These are phyloP conservation scores for Oryza glumipatula DNA, from an alignment of 176 grass and related monocot species.

Conservation along the genomic window DNA sequence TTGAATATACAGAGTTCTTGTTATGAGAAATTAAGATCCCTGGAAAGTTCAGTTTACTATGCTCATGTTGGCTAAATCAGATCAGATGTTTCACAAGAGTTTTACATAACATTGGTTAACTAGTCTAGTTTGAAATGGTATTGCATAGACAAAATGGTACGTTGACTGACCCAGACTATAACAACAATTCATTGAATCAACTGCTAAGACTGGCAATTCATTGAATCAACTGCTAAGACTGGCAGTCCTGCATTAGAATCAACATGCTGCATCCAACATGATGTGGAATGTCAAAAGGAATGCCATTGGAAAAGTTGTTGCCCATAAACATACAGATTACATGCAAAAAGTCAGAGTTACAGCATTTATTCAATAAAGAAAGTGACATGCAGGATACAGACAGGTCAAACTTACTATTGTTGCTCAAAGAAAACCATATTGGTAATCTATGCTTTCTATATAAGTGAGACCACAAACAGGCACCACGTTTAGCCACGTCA, in stretches of 20 bases:
- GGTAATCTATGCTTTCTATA: neutral
- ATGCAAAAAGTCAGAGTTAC: neutral
- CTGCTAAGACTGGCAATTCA: neutral
- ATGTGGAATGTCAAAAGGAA: neutral
- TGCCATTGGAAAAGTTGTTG: neutral
- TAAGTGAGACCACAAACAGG: too few relatives aligned
- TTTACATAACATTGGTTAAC: neutral
- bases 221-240: neutral
- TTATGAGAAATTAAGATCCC: neutral
- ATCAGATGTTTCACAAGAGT: neutral
- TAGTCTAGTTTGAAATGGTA: neutral
- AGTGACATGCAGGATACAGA: neutral
- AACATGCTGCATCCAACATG: neutral
- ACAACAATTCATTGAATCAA: neutral
- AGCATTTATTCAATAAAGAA: neutral
- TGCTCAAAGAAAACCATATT: neutral
- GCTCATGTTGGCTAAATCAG: neutral
- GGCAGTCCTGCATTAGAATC: neutral
- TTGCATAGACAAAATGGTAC: neutral
- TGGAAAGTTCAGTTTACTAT: neutral
- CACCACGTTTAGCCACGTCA: too few relatives aligned
- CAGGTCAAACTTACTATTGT: neutral
- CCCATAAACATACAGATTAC: neutral
- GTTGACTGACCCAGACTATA: neutral
- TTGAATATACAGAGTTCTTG: neutral